Evolutionary conservation across 331 rosid genomes (phyloP).

Genomic region (Pyracantha coccinea): DNA sequence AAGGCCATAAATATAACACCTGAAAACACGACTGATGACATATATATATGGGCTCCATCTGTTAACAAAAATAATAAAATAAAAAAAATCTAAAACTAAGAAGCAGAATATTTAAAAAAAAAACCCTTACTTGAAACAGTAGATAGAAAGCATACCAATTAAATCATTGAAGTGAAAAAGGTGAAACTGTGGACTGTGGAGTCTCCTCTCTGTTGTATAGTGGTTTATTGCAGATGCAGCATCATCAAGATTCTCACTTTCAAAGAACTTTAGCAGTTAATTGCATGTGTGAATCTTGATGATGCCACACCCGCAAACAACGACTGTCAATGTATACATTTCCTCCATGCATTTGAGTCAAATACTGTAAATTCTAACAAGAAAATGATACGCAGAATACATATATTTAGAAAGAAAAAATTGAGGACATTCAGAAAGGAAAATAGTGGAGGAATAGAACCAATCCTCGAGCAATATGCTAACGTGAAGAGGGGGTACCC

Average conservation of each 20-base stretch:
- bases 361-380: background rate
- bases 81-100: background rate
- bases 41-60: background rate
- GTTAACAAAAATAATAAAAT: background rate
- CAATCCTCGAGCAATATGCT: constrained; percentile 1
- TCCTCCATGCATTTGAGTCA: too few species aligned
- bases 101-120: background rate
- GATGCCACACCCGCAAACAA: constrained; percentile 89
- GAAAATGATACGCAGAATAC: background rate
- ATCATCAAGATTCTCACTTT: constrained; percentile 98
- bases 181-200: background rate
- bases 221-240: constrained; percentile 88
- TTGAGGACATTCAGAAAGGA: background rate
- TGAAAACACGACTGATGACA: background rate
- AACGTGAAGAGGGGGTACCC: constrained; percentile 7
- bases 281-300: constrained; percentile 93
- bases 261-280: constrained; percentile 5
- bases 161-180: background rate
- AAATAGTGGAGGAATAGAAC: background rate
- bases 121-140: background rate
- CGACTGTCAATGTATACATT: constrained; percentile 34
- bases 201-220: constrained; percentile 15
- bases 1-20: background rate
- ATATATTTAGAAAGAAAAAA: background rate
- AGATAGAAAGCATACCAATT: background rate